Conservation (phyloP, 2,329 filamentous ascomycete species). For the Aspergillus uvarum region DNA sequence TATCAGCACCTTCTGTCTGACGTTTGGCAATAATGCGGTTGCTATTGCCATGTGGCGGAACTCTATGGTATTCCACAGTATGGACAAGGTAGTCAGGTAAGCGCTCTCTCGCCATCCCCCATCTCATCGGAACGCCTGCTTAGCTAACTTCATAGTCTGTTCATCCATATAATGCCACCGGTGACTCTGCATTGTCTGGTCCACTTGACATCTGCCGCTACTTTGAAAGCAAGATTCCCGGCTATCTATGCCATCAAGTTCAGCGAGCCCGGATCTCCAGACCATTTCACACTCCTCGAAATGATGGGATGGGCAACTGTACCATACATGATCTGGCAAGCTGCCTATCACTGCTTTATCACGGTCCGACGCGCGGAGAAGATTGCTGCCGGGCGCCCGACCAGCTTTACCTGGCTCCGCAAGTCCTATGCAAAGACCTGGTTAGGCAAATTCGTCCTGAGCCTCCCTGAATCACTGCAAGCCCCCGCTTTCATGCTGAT, state of each 20-base stretch:
- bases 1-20: conserved; percentile 86
- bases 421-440: conserved; percentile 85
- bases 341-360: conserved; percentile 91
- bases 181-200: conserved; percentile 89
- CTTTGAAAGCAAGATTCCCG: conserved; percentile 72
- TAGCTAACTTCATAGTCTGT: conserved; percentile 58
- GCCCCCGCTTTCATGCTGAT: conserved; percentile 94
- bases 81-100: conserved; percentile 92
- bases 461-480: conserved; percentile 72
- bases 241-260: conserved; percentile 80
- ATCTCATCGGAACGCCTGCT: background rate
- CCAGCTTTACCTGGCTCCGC: conserved; percentile 95
- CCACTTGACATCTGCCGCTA: conserved; percentile 68
- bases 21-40: conserved; percentile 94
- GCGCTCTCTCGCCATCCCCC: conserved; percentile 10
- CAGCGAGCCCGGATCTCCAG: conserved; percentile 66
- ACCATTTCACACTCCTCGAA: conserved; percentile 73
- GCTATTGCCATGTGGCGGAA: conserved; percentile 99
- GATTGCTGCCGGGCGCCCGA: conserved; percentile 91
- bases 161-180: conserved; percentile 99
- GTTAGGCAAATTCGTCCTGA: conserved; percentile 82
- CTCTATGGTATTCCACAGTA: conserved; percentile 94
- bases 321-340: conserved; percentile 90
- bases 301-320: conserved; percentile 96
- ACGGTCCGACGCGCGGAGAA: conserved; percentile 92